Percentiles rank a stretch among this genome's conserved stretches.
Evolutionary conservation across 2,329 filamentous ascomycete species (phyloP).

Genomic region (Biscogniauxia mediterranea): DNA sequence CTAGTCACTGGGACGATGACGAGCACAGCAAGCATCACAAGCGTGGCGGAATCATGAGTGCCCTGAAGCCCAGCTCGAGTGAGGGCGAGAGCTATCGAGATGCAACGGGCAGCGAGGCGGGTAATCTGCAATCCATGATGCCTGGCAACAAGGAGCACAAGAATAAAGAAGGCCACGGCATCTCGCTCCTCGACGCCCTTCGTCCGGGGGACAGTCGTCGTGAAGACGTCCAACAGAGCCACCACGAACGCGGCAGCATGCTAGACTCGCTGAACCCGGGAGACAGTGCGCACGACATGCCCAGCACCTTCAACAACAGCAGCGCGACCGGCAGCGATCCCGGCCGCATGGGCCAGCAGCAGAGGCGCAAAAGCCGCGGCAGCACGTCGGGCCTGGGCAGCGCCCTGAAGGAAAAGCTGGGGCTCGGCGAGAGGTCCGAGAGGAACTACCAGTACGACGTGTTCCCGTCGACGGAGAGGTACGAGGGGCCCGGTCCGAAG

Average conservation of each 20-base stretch:
- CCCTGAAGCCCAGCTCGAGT: not conserved
- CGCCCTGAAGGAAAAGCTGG: not conserved
- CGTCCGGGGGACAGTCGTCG: not conserved
- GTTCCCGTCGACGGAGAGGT: not conserved
- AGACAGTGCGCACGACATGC: not conserved
- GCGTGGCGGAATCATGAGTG: not conserved
- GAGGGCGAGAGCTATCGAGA: not conserved
- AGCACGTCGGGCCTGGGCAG: not conserved
- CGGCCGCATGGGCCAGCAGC: not conserved
- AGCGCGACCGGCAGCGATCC: not conserved
- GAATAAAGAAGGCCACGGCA: not conserved
- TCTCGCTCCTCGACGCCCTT: not conserved
- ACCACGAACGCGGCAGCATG: not conserved
- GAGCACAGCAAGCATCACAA: not conserved
- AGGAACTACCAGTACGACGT: not conserved
- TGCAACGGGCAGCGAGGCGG: not conserved
- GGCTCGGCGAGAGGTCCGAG: not conserved
- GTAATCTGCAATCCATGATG: not conserved
- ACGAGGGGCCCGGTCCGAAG: not conserved
- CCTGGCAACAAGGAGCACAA: not conserved
- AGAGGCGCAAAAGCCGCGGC: not conserved
- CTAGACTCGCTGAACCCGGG: not conserved
- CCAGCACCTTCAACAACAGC: not conserved
- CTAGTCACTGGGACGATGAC: not conserved
- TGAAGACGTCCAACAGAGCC: not conserved